A percentile compares a stretch with the other conserved stretches of the same genome.
Conservation (phyloP, 2,329 filamentous ascomycete genomes). For the Scorias spongiosa region DNA sequence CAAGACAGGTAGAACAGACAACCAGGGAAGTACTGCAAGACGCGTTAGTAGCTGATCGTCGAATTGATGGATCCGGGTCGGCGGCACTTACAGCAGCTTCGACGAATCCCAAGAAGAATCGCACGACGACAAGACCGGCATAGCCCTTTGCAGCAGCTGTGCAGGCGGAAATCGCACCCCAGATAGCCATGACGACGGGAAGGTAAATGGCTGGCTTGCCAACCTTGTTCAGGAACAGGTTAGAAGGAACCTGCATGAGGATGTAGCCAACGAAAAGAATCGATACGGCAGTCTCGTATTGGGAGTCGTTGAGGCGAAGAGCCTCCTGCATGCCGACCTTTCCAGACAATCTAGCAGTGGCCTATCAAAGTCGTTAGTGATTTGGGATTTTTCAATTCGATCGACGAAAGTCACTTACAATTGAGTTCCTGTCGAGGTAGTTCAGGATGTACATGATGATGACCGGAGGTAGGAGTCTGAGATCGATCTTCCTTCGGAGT, state of each 20-base stretch:
- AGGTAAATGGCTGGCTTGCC: slow-evolving; percentile 20
- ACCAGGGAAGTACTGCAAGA: slow-evolving; percentile 23
- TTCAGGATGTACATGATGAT: slow-evolving; percentile 67
- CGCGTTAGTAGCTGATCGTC: not conserved
- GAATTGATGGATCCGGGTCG: not conserved
- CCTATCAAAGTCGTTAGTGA: not conserved
- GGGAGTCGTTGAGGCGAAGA: slow-evolving; percentile 26
- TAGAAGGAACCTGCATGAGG: slow-evolving; percentile 22
- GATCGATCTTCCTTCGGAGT: slow-evolving; percentile 46
- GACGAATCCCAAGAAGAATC: slow-evolving; percentile 17
- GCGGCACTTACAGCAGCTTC: slow-evolving; percentile 27
- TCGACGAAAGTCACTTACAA: not conserved
- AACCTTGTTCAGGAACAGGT: slow-evolving; percentile 22
- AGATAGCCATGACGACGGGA: slow-evolving; percentile 19
- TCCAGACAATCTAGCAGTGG: slow-evolving; percentile 13
- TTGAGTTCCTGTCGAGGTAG: slow-evolving; percentile 38
- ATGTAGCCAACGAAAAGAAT: slow-evolving; percentile 28
- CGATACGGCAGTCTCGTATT: slow-evolving; percentile 31
- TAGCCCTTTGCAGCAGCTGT: slow-evolving; percentile 12
- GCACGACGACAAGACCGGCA: slow-evolving; percentile 1
- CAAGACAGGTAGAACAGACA: slow-evolving; percentile 34
- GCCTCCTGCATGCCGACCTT: slow-evolving; percentile 31
- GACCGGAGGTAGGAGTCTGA: slow-evolving; percentile 50
- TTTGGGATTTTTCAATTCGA: not conserved
- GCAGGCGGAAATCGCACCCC: slow-evolving; percentile 19